Conservation (phyloP, 495 filamentous ascomycete species). For the Daldinia concentrica region DNA sequence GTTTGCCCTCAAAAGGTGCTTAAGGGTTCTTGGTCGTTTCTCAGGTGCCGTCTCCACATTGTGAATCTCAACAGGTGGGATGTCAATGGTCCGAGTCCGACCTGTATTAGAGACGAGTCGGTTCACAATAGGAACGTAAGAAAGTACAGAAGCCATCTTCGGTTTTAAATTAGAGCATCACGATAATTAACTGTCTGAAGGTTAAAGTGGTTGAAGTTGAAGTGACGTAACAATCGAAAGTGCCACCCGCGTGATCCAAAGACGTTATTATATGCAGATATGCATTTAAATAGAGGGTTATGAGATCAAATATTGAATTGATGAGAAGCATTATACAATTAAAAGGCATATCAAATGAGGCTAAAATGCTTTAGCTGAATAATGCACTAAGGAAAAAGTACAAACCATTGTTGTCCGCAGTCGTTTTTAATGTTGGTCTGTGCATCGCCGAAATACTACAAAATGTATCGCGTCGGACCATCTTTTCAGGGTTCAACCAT, state of each 20-base stretch:
- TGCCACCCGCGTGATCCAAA: conserved; percentile 9
- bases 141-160: conserved; percentile 57
- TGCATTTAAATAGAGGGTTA: background rate
- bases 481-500: conserved; percentile 15
- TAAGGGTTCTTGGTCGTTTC: conserved; percentile 82
- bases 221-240: conserved; percentile 9
- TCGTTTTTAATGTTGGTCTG: background rate
- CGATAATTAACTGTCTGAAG: background rate
- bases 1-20: conserved; percentile 88
- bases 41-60: conserved; percentile 81
- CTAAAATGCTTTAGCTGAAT: background rate
- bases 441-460: conserved; percentile 6
- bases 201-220: conserved; percentile 1
- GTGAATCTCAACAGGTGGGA: conserved; percentile 76
- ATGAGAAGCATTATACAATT: background rate
- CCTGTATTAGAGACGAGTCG: conserved; percentile 49
- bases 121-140: conserved; percentile 59
- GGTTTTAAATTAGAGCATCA: conserved; percentile 19
- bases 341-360: background rate
- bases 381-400: no score
- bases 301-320: background rate
- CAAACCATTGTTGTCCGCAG: background rate
- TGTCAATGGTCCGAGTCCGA: conserved; percentile 59
- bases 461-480: background rate
- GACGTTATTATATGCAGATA: background rate